Evolutionary conservation across 148 eudicot genomes (phyloP).

Genomic region (Amaranthus palmeri): DNA sequence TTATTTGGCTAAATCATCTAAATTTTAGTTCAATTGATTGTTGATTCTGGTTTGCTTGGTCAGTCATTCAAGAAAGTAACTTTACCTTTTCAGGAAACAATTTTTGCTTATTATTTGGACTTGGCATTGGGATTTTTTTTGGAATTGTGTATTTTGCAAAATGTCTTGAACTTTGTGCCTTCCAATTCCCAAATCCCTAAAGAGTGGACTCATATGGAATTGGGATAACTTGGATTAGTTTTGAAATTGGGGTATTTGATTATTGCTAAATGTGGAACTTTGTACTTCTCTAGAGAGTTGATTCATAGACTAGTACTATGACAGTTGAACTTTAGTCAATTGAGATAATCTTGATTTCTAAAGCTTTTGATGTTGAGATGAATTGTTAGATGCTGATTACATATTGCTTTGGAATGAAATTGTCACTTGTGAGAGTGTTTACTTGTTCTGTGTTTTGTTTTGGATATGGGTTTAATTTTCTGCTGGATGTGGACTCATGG

Average conservation of each 20-base stretch:
- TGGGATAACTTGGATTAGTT: slow-evolving; percentile 3
- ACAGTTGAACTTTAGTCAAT: background rate
- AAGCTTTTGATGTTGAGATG: background rate
- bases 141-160: too few species aligned
- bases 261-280: background rate
- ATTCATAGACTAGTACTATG: too few species aligned
- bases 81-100: background rate
- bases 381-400: background rate
- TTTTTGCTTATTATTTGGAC: background rate
- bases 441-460: background rate
- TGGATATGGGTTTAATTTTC: background rate
- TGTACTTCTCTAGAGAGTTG: background rate
- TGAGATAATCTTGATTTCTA: background rate
- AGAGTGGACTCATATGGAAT: background rate
- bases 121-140: background rate
- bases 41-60: background rate
- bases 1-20: background rate
- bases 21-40: background rate
- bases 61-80: background rate
- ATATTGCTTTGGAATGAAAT: background rate
- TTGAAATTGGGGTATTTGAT: background rate
- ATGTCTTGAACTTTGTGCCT: background rate
- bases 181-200: background rate
- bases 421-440: background rate
- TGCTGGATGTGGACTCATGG: background rate